Evolutionary conservation across 495 filamentous ascomycete species (phyloP).

Genomic region (Aspergillus coremiiformis): DNA sequence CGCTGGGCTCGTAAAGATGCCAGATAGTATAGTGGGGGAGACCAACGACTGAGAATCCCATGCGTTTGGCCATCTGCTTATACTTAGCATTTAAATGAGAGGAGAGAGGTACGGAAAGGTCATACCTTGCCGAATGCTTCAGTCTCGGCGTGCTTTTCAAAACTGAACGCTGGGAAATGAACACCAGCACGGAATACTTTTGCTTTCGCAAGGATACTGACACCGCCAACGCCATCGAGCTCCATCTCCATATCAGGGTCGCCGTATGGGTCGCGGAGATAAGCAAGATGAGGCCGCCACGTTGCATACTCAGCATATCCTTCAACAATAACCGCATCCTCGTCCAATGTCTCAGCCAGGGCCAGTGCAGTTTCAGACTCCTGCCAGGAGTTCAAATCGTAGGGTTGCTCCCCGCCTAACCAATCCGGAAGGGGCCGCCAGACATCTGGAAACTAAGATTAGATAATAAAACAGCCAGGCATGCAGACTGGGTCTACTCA

Average conservation of each 20-base stretch:
- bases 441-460: slow-evolving; percentile 59
- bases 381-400: slow-evolving; percentile 99
- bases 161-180: slow-evolving; percentile 97
- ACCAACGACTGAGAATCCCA: slow-evolving; percentile 94
- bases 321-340: slow-evolving; percentile 98
- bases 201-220: slow-evolving; percentile 95
- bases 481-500: slow-evolving; percentile 44
- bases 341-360: slow-evolving; percentile 89
- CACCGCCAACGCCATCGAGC: slow-evolving; percentile 93
- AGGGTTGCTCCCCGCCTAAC: slow-evolving; percentile 98
- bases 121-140: slow-evolving; percentile 97
- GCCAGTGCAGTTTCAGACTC: slow-evolving; percentile 95
- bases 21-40: slow-evolving; percentile 98
- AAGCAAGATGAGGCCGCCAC: slow-evolving; percentile 95
- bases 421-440: slow-evolving; percentile 98
- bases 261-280: slow-evolving; percentile 93
- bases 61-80: slow-evolving; percentile 84
- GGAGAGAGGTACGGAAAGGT: not conserved
- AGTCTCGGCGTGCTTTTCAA: slow-evolving; percentile 97
- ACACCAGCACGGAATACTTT: slow-evolving; percentile 89
- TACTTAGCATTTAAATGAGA: slow-evolving; percentile 24
- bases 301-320: slow-evolving; percentile 99
- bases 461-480: slow-evolving; percentile 4
- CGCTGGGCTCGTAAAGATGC: slow-evolving; percentile 98
- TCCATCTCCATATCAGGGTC: slow-evolving; percentile 99